Base-by-base conservation (phyloP, 176 grass and related monocot species). In the Aegilops speltoides region DNA sequence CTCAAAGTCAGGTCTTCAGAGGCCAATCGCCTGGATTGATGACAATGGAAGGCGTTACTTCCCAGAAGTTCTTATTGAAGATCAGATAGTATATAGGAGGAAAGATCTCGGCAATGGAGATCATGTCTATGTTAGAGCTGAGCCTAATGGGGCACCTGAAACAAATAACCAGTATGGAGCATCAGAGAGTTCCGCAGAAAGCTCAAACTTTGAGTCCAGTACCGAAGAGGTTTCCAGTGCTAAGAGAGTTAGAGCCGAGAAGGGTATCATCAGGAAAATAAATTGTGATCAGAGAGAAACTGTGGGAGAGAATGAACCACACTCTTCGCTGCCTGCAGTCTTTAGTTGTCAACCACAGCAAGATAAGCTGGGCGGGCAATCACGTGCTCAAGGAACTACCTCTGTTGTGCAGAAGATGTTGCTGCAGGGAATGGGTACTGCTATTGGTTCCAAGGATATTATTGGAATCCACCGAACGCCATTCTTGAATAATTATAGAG, bases 21-120 rank as follows among this genome's bases (percentile, higher is more conserved):
- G 82, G 34, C 94, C 94, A 0, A 85, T 99, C 68, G 97, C 90
- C 82, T 99, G 97, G 97, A 91, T 96, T 82, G 97, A 96, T 88
- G 89, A 86, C 33, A 84, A 87, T 78, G 92, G 77, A 64, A 96
- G 91, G 83, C 66, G 46, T 8, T 99, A 88, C 82, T 91, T 96
- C 76, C 97, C 97, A 3, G 97, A 93, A 84, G 86, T 82, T 46
- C 76, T 84, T 76, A 6, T 76, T 69, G 86, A 91, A 85, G 73
- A 78, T 81, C 75, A 79, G 63, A 20, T 81, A 29, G 79, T 82
- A 85, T 84, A 91, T 63, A 79, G 54, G 79, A 93, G 83, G 77
- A 56, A 91, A 41, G 73, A 87, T 74, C 9, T 73, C 57, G 65
- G 63, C 67, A 83, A 87, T 2, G 82, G 78, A 67, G 83, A 73